phyloP scores from a whole-genome alignment of 345 rosid genomes.

The Syzygium grande region DNA sequence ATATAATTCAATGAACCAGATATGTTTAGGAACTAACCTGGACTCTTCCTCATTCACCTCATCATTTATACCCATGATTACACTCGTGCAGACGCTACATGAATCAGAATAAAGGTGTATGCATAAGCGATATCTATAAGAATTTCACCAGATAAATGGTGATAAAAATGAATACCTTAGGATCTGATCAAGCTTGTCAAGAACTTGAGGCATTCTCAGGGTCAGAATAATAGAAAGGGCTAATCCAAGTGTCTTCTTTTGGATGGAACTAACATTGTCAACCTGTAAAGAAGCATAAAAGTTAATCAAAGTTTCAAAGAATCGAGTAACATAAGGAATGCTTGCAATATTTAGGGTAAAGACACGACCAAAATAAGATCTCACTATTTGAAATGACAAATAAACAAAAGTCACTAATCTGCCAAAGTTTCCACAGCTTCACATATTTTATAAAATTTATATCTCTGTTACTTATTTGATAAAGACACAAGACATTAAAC shows the following conservation, averaged over 20 bases:
- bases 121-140: not conserved
- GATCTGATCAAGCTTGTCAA: conserved; percentile 88
- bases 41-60: conserved; percentile 71
- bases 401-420: not conserved
- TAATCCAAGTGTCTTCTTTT: conserved; percentile 70
- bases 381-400: not conserved
- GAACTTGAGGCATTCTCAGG: conserved; percentile 84
- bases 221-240: conserved; percentile 90
- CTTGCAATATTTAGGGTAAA: not conserved
- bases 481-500: not conserved
- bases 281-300: conserved; percentile 37
- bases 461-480: not conserved
- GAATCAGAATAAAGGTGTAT: not conserved
- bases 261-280: conserved; percentile 61
- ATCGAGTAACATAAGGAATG: not conserved
- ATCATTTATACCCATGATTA: conserved; percentile 69
- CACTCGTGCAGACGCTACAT: conserved; percentile 76
- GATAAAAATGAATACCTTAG: conserved; percentile 39
- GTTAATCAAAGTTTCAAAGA: conserved; percentile 4
- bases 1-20: not conserved
- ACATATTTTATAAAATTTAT: not conserved
- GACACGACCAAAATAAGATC: not conserved
- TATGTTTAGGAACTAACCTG: conserved; percentile 33
- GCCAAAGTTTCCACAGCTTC: not conserved
- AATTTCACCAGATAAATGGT: not conserved